Base-by-base conservation (phyloP, 164 flowering plant genomes). In the Liriodendron chinense region DNA sequence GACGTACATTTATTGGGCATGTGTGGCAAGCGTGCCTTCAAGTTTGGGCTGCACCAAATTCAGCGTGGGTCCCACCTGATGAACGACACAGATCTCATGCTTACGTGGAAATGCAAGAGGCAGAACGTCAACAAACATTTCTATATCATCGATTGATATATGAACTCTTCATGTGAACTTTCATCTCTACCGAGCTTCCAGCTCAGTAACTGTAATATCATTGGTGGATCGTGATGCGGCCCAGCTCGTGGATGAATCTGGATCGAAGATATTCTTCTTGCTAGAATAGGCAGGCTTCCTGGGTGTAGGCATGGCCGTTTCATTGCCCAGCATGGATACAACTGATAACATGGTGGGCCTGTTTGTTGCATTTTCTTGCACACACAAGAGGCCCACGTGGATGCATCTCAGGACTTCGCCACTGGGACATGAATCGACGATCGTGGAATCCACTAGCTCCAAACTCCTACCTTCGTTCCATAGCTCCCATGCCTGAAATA, bases 401-500 rank as follows among this genome's bases (percentile, higher is more conserved):
- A 74, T 68, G 77, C 64, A 74, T 56, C 71, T 74, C 47, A 26
- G 1, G 16, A 74, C 71, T 50, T 74, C 65, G 26, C 9, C 20
- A 3, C 16, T 18, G 23, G 13, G n/a, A 48, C 49, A 26, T 9
- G 20, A 16, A 4, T 67, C 71, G 26, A 22, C 65, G 10, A 74
- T 47, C 9, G 64, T 28, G 50, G 77, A 70, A 68, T 74, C 77
- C 62, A 74, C 21, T 47, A 74, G 50, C 22, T 74, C 71, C 48
- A 74, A 20, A 18, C 23, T 62, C 20, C 24, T 67, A 48, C 71
- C 65, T 50, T 74, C 77, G 8, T 74, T 53, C 72, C 72, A 74
- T n/a, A 74, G 28, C 59, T 56, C 47, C 77, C 77, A 74, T 56
- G 77, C 70, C 77, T 74, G 75, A 26, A 63, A 69, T 2, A 22